Evolutionary conservation across 2,329 filamentous ascomycete genomes (phyloP).

Genomic region (Aureobasidium melanogenum): DNA sequence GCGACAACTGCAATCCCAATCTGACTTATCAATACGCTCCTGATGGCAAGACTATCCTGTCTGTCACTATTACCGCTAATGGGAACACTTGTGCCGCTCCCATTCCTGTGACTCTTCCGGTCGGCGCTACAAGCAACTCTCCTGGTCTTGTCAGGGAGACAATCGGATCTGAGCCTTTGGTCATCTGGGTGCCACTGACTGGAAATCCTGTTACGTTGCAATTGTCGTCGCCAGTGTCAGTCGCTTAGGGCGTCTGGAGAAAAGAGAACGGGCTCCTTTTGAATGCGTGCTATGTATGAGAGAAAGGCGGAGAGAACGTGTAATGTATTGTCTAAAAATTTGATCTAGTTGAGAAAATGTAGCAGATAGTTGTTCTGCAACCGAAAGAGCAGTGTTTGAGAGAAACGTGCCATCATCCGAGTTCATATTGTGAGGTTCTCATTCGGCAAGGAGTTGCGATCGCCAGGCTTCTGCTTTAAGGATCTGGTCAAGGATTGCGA

Average conservation of each 20-base stretch:
- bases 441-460: neutral
- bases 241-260: neutral
- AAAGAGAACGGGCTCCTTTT: neutral
- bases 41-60: slow-evolving; percentile 37
- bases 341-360: neutral
- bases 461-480: neutral
- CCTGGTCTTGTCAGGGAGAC: slow-evolving; percentile 35
- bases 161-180: slow-evolving; percentile 39
- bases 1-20: slow-evolving; percentile 43
- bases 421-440: neutral
- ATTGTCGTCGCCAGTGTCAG: slow-evolving; percentile 18
- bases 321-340: neutral
- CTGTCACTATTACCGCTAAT: slow-evolving; percentile 41
- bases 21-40: slow-evolving; percentile 38
- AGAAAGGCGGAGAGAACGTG: neutral
- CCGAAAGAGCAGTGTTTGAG: neutral
- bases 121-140: slow-evolving; percentile 34
- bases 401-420: neutral
- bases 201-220: slow-evolving; percentile 28
- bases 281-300: neutral
- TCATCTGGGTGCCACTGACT: slow-evolving; percentile 31
- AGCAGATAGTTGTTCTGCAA: neutral
- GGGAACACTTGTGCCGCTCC: slow-evolving; percentile 43
- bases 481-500: neutral
- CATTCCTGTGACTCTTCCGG: slow-evolving; percentile 48